Evolutionary conservation across 176 grass and related monocot genomes (phyloP), one percentile per base, ranked within the genome.

Genomic region (Puya raimondii): DNA sequence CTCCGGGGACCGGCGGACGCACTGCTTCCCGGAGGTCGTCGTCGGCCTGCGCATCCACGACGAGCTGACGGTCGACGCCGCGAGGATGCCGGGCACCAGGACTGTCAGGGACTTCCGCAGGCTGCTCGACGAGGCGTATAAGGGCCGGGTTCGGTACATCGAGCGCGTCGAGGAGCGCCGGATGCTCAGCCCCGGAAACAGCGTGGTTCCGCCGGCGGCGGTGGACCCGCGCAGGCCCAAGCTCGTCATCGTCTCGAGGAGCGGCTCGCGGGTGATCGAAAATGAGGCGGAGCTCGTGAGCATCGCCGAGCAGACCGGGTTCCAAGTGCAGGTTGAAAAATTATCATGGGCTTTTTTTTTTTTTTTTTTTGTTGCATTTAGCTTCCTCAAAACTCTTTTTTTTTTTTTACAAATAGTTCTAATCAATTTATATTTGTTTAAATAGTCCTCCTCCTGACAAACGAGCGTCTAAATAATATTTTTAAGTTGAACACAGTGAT

Each of bases 1-100:
- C 79, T 64, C 77, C 20, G 53, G 59, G 2, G 86, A 90, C 29
- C 77, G 63, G 58, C 77, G 89, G 53, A 87, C 84, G 5, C 94
- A 90, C 76, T 99, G 94, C 83, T 99, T 99, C 82, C 82, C 87
- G 1, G 86, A 89, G 71, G 82, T 85, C 66, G 88, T 93, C 64
- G 80, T 86, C 4, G 94, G 94, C 0, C 81, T 99, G 6, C 82
- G 83, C 48, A 91, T 89, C 84, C 88, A 96, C 57, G 88, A 87
- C 20, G 88, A 91, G 68, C 84, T 96, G 21, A 80, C 76, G 25
- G 88, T 96, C 1, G 85, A 89, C 61, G 70, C 85, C 0, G 70
- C 70, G 1, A 50, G 10, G 67, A 87, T 85, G 17, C 79, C 73
- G 13, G 80, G 50, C 49, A 74, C 77, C 23, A 72, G 21, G 77